Evolutionary conservation across 2,329 filamentous ascomycete genomes (phyloP), one percentile per base, ranked within the genome.

Genomic region (Penicillium sp.): DNA sequence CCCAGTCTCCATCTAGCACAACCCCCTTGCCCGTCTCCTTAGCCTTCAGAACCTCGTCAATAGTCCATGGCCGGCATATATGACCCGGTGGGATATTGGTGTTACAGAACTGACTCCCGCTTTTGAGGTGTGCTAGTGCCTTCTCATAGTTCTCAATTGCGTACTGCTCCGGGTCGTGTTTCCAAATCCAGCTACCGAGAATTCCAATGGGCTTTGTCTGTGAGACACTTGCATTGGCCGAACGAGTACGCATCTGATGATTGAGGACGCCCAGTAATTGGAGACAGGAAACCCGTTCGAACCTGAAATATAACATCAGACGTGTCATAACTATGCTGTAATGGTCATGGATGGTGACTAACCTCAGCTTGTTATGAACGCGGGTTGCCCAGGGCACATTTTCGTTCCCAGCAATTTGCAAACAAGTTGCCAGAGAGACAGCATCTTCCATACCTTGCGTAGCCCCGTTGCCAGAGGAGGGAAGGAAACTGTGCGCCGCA

Each of bases 361-460:
- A 57, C 56, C 54, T 40, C 14, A 55, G 39, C 20, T 46, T 57
- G 27, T 55, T 55, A 23, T 50, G 40, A n/a, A 49, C 47, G 13
- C 40, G 42, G 8, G 44, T 47, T 11, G 50, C 52, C 23, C 41
- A 36, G 4, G 44, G 35, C 9, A 50, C 32, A 39, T 60, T 42
- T 2, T 50, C 42, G 40, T 54, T 57, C 8, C 58, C 55, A n/a
- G 52, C 54, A 18, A 58, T 46, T 20, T 54, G 43, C 14, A 77
- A 66, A 28, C 69, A 76, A 1, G 70, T 66, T 4, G 73, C 74
- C 4, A 77, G 54, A 3, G 72, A 71, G 1, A 74, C 70, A 3
- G 71, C 75, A 57, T 77, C 75, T 57, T 77, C 74, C 59, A 77
- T 73, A 0, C 73, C 71, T 56, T 75, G 72, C 13, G 70, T 72